Evolutionary conservation across 805 yeast genomes (phyloP).

Genomic region (Metschnikowia kunwiensis): DNA sequence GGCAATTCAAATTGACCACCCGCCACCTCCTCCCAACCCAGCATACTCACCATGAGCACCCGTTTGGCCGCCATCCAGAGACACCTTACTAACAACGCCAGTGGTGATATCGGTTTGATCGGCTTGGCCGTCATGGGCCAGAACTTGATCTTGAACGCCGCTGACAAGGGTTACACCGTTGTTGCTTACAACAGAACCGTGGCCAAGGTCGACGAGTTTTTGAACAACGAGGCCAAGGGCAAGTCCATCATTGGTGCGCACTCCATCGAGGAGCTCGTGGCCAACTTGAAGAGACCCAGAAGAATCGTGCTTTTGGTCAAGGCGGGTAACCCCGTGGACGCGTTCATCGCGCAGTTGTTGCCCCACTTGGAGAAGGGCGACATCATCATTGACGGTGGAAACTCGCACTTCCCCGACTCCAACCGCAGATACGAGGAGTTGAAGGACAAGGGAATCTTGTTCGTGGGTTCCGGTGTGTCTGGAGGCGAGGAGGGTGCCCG

Average conservation of each 20-base stretch:
- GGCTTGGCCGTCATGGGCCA: constrained; percentile 99
- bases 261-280: constrained; percentile 82
- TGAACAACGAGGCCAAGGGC: constrained; percentile 95
- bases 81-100: constrained; percentile 28
- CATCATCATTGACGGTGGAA: constrained; percentile 99
- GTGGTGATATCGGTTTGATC: constrained; percentile 96
- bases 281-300: constrained; percentile 95
- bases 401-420: constrained; percentile 98
- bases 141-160: constrained; percentile 94
- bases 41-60: too few species aligned
- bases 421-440: constrained; percentile 94
- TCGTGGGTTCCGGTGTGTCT: constrained; percentile 98
- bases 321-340: constrained; percentile 95
- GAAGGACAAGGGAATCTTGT: constrained; percentile 79
- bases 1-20: too few species aligned
- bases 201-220: constrained; percentile 90
- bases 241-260: constrained; percentile 94
- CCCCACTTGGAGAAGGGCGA: constrained; percentile 95
- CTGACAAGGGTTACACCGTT: constrained; percentile 97
- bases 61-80: constrained; percentile 3
- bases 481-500: constrained; percentile 99
- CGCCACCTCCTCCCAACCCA: too few species aligned
- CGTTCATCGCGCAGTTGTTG: constrained; percentile 79
- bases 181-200: constrained; percentile 98
- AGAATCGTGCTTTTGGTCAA: constrained; percentile 90